Percentiles rank a stretch among this genome's conserved stretches.
These are phyloP conservation scores for Eucalyptus camaldulensis DNA, from an alignment of 345 rosid genomes.

Conservation along the genomic window DNA sequence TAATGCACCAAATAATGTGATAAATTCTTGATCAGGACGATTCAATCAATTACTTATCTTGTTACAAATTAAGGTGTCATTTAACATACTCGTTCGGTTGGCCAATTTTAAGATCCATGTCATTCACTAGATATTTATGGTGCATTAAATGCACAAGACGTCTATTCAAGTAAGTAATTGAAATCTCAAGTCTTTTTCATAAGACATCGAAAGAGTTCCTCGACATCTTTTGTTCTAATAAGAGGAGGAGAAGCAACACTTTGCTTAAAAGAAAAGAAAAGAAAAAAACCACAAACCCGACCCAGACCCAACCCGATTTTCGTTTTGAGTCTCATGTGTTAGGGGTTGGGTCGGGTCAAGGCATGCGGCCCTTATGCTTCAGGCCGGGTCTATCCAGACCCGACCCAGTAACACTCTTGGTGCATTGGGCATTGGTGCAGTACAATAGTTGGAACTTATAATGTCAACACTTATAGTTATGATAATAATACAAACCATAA, in stretches of 20 bases:
- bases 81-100: neutral
- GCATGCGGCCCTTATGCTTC: fast-evolving
- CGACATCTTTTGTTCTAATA: fast-evolving
- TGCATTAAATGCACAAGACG: too few relatives aligned
- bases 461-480: neutral
- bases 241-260: too few relatives aligned
- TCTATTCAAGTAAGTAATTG: fast-evolving
- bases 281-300: fast-evolving
- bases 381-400: too few relatives aligned
- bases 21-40: neutral
- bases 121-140: neutral
- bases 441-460: neutral
- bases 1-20: neutral
- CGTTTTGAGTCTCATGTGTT: fast-evolving
- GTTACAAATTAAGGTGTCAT: neutral
- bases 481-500: neutral
- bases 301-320: fast-evolving
- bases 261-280: too few relatives aligned
- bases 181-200: too few relatives aligned
- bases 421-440: neutral
- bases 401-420: neutral
- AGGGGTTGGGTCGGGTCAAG: fast-evolving
- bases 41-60: neutral
- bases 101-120: neutral
- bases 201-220: too few relatives aligned